These are phyloP conservation scores for Ascomycota sp. DNA, from an alignment of 2,329 filamentous ascomycete species.

Conservation along the genomic window DNA sequence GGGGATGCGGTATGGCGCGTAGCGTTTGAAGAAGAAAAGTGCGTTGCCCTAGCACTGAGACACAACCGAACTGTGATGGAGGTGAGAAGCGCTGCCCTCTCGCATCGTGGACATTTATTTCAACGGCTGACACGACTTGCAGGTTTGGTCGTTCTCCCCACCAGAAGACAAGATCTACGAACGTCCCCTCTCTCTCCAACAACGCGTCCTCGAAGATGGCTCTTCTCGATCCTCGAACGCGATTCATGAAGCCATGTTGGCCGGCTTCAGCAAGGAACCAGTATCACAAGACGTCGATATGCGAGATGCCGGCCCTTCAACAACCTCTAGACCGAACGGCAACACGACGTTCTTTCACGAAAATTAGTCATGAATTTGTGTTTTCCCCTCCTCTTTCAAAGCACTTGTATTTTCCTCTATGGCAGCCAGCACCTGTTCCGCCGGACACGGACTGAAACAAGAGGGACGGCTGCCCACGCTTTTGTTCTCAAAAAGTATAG, in stretches of 20 bases:
- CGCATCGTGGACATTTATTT: too few relatives aligned
- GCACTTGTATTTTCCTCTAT: too few relatives aligned
- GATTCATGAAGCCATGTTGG: slow-evolving; percentile 9
- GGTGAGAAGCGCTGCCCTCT: slow-evolving; percentile 28
- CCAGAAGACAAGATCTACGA: slow-evolving; percentile 45
- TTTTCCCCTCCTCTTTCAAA: not conserved
- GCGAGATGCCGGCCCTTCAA: slow-evolving; percentile 32
- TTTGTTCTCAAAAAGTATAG: too few relatives aligned
- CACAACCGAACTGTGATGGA: slow-evolving; percentile 87
- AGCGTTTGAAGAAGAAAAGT: slow-evolving; percentile 95
- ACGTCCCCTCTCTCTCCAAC: slow-evolving; percentile 25
- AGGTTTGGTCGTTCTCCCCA: slow-evolving; percentile 92
- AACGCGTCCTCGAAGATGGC: slow-evolving; percentile 22
- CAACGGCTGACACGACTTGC: not conserved
- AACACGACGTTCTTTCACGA: slow-evolving; percentile 29
- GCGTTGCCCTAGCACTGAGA: slow-evolving; percentile 79
- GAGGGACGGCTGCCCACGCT: too few relatives aligned
- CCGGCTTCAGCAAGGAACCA: slow-evolving; percentile 12
- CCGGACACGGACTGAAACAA: not conserved
- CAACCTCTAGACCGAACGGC: slow-evolving; percentile 25
- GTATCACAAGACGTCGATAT: slow-evolving; percentile 28
- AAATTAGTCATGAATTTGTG: slow-evolving; percentile 9
- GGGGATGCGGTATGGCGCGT: slow-evolving; percentile 95
- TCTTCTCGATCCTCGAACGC: slow-evolving; percentile 28
- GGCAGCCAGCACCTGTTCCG: too few relatives aligned